Evolutionary conservation across 306 rosid species (phyloP).

Genomic region (Abrus pulchellus): DNA sequence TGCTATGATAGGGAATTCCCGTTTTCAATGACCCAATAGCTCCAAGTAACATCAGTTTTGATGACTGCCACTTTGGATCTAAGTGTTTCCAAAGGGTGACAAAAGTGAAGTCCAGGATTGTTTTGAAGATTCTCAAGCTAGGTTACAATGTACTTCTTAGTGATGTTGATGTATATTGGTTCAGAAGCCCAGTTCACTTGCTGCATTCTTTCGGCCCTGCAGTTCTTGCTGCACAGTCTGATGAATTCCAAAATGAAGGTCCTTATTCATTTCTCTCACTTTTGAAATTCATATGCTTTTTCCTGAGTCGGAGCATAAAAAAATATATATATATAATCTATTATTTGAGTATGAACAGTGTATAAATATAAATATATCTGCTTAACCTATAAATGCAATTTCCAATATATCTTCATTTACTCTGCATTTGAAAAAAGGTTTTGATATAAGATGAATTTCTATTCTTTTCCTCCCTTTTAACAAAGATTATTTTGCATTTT

Average conservation of each 20-base stretch:
- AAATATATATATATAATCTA: neutral
- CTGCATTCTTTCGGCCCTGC: slow-evolving; percentile 75
- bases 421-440: neutral
- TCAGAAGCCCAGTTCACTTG: slow-evolving; percentile 76
- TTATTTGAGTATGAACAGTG: neutral
- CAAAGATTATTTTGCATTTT: slow-evolving; percentile 8
- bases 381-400: neutral
- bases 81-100: slow-evolving; percentile 96
- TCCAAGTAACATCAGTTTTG: slow-evolving; percentile 74
- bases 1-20: slow-evolving; percentile 78
- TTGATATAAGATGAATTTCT: neutral
- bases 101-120: slow-evolving; percentile 90
- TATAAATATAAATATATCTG: neutral
- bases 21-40: slow-evolving; percentile 79
- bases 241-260: slow-evolving; percentile 87
- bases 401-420: neutral
- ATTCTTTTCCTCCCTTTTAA: slow-evolving; percentile 23
- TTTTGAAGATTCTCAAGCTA: slow-evolving; percentile 78
- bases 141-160: slow-evolving; percentile 95
- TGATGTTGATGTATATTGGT: slow-evolving; percentile 93
- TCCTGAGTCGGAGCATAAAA: slow-evolving; percentile 5
- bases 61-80: slow-evolving; percentile 94
- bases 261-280: slow-evolving; percentile 35
- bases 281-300: slow-evolving; percentile 35
- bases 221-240: slow-evolving; percentile 83